phyloP scores from a whole-genome alignment of 257 asterid species.

The Fraxinus anomala region DNA sequence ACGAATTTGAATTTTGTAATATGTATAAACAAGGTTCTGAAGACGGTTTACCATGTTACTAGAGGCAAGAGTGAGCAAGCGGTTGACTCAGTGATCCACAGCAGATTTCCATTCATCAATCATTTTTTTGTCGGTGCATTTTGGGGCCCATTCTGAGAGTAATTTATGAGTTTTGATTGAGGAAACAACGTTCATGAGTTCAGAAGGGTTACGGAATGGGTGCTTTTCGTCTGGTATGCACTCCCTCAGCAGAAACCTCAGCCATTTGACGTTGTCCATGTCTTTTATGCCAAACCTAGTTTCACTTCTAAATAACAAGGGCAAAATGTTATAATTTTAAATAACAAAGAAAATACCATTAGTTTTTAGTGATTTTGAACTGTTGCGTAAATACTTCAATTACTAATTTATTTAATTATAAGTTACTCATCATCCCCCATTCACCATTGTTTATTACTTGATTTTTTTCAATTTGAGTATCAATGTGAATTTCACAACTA shows the following conservation, averaged over 20 bases:
- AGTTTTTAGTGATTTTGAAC: too few relatives aligned
- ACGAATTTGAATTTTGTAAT: not conserved
- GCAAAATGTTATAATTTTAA: too few relatives aligned
- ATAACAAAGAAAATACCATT: too few relatives aligned
- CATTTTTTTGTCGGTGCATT: conserved; percentile 38
- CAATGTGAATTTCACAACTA: too few relatives aligned
- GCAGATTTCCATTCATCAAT: conserved; percentile 64
- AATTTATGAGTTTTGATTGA: conserved; percentile 56
- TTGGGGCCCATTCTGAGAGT: conserved; percentile 49
- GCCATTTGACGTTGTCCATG: conserved; percentile 55
- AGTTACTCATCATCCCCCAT: too few relatives aligned
- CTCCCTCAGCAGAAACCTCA: conserved; percentile 61
- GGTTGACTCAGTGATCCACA: conserved; percentile 76
- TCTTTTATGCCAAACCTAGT: conserved; percentile 1
- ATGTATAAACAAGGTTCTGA: not conserved
- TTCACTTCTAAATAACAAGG: not conserved
- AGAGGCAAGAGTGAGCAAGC: conserved; percentile 57
- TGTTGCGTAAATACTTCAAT: too few relatives aligned
- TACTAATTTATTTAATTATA: too few relatives aligned
- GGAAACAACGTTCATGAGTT: conserved; percentile 62
- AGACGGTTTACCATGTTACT: conserved; percentile 50
- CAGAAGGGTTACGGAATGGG: conserved; percentile 59
- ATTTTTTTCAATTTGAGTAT: too few relatives aligned
- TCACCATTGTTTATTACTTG: too few relatives aligned
- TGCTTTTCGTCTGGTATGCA: conserved; percentile 73